Evolutionary conservation across 768 basidiomycete genomes (phyloP).

Genomic region (Chalciporus chontae): DNA sequence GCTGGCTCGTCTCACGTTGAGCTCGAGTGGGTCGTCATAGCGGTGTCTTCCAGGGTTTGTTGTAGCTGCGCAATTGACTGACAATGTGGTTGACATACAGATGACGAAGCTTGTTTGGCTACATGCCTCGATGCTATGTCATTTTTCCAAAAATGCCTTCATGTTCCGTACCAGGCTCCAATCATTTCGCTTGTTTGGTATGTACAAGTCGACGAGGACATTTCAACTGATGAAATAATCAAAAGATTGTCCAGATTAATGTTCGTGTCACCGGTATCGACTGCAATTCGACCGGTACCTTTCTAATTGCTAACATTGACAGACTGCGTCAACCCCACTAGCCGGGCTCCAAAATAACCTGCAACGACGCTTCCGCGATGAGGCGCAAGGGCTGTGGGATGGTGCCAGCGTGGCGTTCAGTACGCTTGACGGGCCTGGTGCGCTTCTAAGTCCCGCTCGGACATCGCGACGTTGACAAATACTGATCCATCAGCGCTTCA

Average conservation of each 20-base stretch:
- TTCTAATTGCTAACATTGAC: conserved; percentile 4
- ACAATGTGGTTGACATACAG: conserved; percentile 7
- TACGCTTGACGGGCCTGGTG: conserved; percentile 15
- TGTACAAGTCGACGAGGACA: background rate
- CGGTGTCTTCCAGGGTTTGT: conserved; percentile 14
- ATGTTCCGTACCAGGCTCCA: background rate
- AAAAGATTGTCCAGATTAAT: conserved; percentile 6
- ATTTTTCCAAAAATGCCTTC: conserved; percentile 13
- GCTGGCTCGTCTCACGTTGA: conserved; percentile 6
- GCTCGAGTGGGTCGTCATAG: conserved; percentile 18
- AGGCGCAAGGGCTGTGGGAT: conserved; percentile 12
- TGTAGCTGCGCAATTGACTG: conserved; percentile 14
- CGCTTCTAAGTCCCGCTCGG: conserved; percentile 6
- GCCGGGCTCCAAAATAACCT: conserved; percentile 1
- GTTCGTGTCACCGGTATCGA: background rate
- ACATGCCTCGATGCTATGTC: conserved; percentile 1
- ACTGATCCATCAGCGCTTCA: conserved; percentile 12
- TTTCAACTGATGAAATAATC: conserved; percentile 14
- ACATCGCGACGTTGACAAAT: conserved; percentile 21
- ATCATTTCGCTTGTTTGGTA: conserved; percentile 3
- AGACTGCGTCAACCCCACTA: conserved; percentile 8
- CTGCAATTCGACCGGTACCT: conserved; percentile 1
- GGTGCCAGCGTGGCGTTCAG: conserved; percentile 14
- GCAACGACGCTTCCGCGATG: conserved; percentile 7
- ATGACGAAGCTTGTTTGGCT: conserved; percentile 5